phyloP scores from a whole-genome alignment of 257 asterid species.

The Solanum chmielewskii region DNA sequence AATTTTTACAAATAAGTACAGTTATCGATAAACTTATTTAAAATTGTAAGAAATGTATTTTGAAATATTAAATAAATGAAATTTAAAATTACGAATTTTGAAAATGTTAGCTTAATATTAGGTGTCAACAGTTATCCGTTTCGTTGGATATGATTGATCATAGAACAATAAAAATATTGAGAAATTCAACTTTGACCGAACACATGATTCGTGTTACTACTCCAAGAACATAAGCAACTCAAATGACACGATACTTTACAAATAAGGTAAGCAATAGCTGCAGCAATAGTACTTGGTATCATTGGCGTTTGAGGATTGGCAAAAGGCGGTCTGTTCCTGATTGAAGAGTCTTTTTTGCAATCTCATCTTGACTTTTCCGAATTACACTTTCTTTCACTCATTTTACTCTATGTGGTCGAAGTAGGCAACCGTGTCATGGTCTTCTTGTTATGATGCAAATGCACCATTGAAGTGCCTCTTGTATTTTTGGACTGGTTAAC shows the following conservation, averaged over 20 bases:
- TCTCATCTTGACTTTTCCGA: background rate
- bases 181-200: too few relatives aligned
- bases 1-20: too few relatives aligned
- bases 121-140: too few relatives aligned
- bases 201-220: slow-evolving; percentile 22
- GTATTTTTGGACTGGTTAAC: background rate
- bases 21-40: too few relatives aligned
- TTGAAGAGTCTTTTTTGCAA: background rate
- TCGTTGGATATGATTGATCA: too few relatives aligned
- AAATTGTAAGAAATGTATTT: too few relatives aligned
- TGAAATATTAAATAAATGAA: too few relatives aligned
- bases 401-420: background rate
- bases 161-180: too few relatives aligned
- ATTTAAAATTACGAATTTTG: too few relatives aligned
- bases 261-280: slow-evolving; percentile 36
- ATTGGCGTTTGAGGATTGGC: background rate
- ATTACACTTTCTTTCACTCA: background rate
- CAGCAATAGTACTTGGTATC: background rate
- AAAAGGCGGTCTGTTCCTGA: background rate
- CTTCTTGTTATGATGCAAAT: background rate
- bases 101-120: too few relatives aligned
- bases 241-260: slow-evolving; percentile 46
- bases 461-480: background rate
- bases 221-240: slow-evolving; percentile 46
- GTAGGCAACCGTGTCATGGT: background rate